phyloP scores from a whole-genome alignment of 192 early-diverging fungal species.

The Piromyces sp. region DNA sequence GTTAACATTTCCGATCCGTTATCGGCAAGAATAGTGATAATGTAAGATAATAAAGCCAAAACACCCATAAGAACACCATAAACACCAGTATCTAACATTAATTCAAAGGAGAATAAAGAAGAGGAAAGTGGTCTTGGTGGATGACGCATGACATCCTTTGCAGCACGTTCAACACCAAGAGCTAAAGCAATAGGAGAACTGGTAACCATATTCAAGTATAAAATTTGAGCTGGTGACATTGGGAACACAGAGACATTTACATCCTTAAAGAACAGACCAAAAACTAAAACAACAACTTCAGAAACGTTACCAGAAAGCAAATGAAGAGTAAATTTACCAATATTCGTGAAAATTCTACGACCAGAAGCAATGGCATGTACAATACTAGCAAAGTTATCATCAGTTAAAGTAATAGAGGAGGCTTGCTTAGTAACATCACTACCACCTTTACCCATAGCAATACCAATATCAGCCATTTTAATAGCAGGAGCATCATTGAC shows the following conservation, averaged over 20 bases:
- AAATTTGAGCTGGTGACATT: conserved; percentile 44
- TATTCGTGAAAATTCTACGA: conserved; percentile 63
- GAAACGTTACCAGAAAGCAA: conserved; percentile 60
- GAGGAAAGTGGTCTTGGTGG: conserved; percentile 44
- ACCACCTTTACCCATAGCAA: conserved; percentile 23
- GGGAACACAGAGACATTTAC: conserved; percentile 7
- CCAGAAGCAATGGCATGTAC: conserved; percentile 60
- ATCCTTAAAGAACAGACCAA: conserved; percentile 60
- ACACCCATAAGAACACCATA: conserved; percentile 47
- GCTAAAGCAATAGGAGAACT: conserved; percentile 63
- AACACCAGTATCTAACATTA: conserved; percentile 45
- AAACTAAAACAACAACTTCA: conserved; percentile 50
- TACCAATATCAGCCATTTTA: conserved; percentile 61
- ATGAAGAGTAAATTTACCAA: conserved; percentile 49
- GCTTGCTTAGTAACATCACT: conserved; percentile 13
- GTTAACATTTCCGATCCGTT: neutral
- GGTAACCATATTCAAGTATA: conserved; percentile 67
- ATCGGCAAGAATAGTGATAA: neutral
- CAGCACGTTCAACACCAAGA: conserved; percentile 49
- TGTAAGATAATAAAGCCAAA: neutral
- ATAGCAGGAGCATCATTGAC: conserved; percentile 65
- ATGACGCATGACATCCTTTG: conserved; percentile 46
- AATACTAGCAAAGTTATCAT: conserved; percentile 70
- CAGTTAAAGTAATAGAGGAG: conserved; percentile 28
- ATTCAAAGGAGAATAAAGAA: conserved; percentile 45